Percentiles rank a stretch among this genome's conserved stretches.
phyloP scores from a whole-genome alignment of 495 filamentous ascomycete species.

The Aspergillus saccharolyticus region DNA sequence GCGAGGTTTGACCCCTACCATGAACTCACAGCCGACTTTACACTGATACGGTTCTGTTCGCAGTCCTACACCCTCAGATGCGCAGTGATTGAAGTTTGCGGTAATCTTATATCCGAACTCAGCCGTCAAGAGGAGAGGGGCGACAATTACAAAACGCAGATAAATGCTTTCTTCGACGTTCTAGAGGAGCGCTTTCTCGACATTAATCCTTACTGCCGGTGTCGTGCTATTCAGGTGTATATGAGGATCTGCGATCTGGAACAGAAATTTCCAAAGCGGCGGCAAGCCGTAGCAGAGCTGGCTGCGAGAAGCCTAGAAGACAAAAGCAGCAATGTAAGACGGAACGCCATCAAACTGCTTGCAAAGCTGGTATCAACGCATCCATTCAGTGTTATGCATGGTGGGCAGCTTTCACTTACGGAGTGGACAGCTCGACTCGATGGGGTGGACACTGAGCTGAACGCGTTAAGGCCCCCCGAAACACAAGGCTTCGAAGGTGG shows the following conservation, averaged over 20 bases:
- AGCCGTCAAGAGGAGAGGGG: conserved; percentile 85
- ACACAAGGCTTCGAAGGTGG: conserved; percentile 66
- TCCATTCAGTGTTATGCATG: conserved; percentile 88
- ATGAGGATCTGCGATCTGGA: conserved; percentile 87
- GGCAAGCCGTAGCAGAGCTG: conserved; percentile 79
- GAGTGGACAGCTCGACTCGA: conserved; percentile 81
- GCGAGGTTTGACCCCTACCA: conserved; percentile 60
- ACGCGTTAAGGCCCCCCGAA: conserved; percentile 71
- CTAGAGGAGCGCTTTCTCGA: conserved; percentile 95
- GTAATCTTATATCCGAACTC: conserved; percentile 89
- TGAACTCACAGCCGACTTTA: background rate
- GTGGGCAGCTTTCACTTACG: conserved; percentile 72
- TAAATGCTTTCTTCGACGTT: conserved; percentile 94
- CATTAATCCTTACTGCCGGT: conserved; percentile 93
- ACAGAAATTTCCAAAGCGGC: conserved; percentile 87
- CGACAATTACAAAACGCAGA: conserved; percentile 87
- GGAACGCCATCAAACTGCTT: conserved; percentile 91
- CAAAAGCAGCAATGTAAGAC: conserved; percentile 94
- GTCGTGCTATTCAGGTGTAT: conserved; percentile 87
- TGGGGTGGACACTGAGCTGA: conserved; percentile 73
- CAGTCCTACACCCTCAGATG: conserved; percentile 90
- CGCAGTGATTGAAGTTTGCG: conserved; percentile 94
- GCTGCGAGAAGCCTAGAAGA: conserved; percentile 87
- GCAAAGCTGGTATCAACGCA: conserved; percentile 85
- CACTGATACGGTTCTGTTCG: conserved; percentile 15